Evolutionary conservation across 2,329 filamentous ascomycete species (phyloP).

Genomic region (Fusarium protoensiforme): DNA sequence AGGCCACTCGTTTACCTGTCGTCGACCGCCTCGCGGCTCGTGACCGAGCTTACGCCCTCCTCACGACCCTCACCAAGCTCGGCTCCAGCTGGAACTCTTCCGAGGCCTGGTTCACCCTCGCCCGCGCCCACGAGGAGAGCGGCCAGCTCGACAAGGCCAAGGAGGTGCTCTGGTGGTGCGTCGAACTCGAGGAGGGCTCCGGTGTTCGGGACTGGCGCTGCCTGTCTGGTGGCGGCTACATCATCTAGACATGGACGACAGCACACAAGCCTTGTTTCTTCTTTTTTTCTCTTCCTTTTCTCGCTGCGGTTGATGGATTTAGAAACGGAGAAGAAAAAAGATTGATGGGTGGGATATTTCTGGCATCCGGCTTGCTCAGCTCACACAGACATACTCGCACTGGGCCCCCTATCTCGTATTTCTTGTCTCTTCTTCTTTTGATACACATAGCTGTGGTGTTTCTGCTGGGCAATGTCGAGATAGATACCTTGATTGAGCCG

Average conservation of each 20-base stretch:
- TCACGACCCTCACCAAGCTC: conserved; percentile 85
- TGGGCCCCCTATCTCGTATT: not conserved
- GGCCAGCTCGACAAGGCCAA: conserved; percentile 89
- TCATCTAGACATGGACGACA: conserved; percentile 49
- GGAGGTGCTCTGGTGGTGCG: conserved; percentile 96
- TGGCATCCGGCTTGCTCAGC: not conserved
- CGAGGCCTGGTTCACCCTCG: conserved; percentile 92
- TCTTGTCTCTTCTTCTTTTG: conserved; percentile 2
- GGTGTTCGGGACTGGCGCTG: conserved; percentile 83
- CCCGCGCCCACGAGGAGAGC: conserved; percentile 87
- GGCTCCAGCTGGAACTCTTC: conserved; percentile 90
- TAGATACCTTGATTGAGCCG: conserved; percentile 10
- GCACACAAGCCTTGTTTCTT: not conserved
- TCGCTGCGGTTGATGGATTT: not conserved
- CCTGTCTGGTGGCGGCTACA: conserved; percentile 74
- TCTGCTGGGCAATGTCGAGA: conserved; percentile 17
- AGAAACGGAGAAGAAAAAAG: conserved; percentile 7
- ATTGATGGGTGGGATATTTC: not conserved
- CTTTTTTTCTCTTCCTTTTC: not conserved
- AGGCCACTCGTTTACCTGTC: conserved; percentile 72
- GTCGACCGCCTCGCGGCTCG: conserved; percentile 88
- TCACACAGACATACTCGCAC: not conserved
- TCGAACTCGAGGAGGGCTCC: conserved; percentile 89
- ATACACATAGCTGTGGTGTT: conserved; percentile 10
- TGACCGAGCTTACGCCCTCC: conserved; percentile 86